Conservation (phyloP, 163 green algal species). For the Chlorella variabilis region DNA sequence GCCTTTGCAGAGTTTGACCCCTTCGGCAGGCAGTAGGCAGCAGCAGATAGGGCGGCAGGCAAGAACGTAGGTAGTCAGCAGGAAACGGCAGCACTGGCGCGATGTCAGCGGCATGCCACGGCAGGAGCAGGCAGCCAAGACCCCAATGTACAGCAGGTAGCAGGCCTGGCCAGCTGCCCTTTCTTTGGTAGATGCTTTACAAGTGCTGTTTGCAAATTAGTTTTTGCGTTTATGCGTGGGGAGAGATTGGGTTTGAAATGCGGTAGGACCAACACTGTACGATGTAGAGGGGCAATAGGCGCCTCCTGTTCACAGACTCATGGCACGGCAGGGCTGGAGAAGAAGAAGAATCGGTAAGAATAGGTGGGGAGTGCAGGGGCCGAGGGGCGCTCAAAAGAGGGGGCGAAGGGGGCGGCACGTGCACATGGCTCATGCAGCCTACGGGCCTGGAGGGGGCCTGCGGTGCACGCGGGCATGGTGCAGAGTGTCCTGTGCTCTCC, state of each 20-base stretch:
- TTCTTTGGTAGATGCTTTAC: neutral
- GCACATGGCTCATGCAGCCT: neutral
- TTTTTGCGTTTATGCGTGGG: neutral
- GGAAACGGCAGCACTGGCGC: too few species aligned
- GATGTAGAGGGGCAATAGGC: too few species aligned
- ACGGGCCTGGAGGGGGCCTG: too few species aligned
- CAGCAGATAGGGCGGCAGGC: too few species aligned
- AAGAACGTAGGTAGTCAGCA: too few species aligned
- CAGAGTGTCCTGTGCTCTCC: neutral
- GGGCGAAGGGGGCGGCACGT: neutral
- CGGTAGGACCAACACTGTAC: too few species aligned
- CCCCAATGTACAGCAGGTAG: too few species aligned
- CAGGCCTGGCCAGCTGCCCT: too few species aligned
- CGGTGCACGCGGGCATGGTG: neutral
- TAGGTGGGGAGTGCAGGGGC: neutral
- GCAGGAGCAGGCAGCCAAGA: neutral
- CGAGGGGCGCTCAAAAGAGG: neutral
- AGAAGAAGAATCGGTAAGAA: conserved; percentile 1
- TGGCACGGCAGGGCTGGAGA: neutral
- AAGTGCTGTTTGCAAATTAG: too few species aligned
- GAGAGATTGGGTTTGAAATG: neutral
- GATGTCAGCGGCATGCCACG: too few species aligned
- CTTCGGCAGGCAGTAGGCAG: neutral
- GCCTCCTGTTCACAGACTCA: neutral
- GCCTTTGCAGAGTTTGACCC: neutral